Conservation (phyloP, 495 filamentous ascomycete species). For the Penicillium pancosmium region DNA sequence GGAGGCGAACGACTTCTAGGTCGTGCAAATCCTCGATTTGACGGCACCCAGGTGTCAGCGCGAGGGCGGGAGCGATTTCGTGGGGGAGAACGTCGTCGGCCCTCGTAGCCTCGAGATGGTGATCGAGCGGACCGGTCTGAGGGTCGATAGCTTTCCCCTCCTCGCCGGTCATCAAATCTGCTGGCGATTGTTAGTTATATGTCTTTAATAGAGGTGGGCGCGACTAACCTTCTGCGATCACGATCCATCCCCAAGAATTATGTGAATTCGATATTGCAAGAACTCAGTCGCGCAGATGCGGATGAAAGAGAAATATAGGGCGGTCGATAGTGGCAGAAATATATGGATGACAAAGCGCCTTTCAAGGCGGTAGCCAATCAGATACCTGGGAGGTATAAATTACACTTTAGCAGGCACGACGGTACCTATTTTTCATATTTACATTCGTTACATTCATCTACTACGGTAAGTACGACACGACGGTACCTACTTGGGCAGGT, state of each 20-base stretch:
- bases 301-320: not conserved
- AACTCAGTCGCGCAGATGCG: not conserved
- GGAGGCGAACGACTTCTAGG: slow-evolving; percentile 49
- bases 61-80: slow-evolving; percentile 45
- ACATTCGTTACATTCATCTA: no score
- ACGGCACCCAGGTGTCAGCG: slow-evolving; percentile 51
- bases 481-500: no score
- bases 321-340: not conserved
- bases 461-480: no score
- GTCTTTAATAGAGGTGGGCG: not conserved
- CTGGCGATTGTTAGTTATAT: not conserved
- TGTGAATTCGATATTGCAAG: not conserved
- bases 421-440: no score
- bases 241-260: slow-evolving; percentile 43
- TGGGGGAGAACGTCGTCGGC: slow-evolving; percentile 45
- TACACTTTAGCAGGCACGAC: no score
- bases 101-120: slow-evolving; percentile 40
- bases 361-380: no score
- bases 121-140: slow-evolving; percentile 40
- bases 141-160: slow-evolving; percentile 58
- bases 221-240: slow-evolving; percentile 49
- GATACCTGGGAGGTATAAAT: no score
- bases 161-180: slow-evolving; percentile 56
- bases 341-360: not conserved
- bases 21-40: slow-evolving; percentile 38